phyloP scores from a whole-genome alignment of 805 yeast species.

The Hanseniaspora pseudoguilliermondii region DNA sequence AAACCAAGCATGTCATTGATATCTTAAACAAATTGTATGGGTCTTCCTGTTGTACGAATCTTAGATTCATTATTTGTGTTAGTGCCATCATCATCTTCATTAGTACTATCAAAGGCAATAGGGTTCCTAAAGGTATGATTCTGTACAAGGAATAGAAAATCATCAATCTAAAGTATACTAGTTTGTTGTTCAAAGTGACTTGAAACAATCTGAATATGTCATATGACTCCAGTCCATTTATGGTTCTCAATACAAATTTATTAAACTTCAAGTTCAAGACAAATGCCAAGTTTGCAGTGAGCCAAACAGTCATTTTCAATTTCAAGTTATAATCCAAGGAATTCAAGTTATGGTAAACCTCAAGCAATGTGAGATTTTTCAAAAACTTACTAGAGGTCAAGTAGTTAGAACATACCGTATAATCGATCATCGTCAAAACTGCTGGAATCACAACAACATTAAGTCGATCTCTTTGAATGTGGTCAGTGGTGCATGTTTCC shows the following conservation, averaged over 20 bases:
- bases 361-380: constrained; percentile 1
- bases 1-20: background rate
- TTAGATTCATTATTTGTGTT: constrained; percentile 1
- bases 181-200: background rate
- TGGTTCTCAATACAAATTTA: constrained; percentile 1
- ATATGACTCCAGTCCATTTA: background rate
- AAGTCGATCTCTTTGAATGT: background rate
- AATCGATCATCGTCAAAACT: background rate
- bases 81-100: constrained; percentile 3
- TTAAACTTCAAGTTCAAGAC: constrained; percentile 1
- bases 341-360: background rate
- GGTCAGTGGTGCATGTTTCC: background rate
- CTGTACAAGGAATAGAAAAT: background rate
- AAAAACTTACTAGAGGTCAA: background rate
- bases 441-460: constrained; percentile 11
- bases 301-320: constrained; percentile 5
- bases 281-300: background rate
- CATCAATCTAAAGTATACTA: background rate
- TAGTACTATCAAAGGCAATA: background rate
- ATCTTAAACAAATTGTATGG: background rate
- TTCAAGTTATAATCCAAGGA: background rate
- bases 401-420: constrained; percentile 5
- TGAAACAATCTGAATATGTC: constrained; percentile 9
- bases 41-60: constrained; percentile 3
- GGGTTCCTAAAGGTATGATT: constrained; percentile 1